Base-by-base conservation (phyloP, 2,329 filamentous ascomycete species). In the Epichloe typhina region DNA sequence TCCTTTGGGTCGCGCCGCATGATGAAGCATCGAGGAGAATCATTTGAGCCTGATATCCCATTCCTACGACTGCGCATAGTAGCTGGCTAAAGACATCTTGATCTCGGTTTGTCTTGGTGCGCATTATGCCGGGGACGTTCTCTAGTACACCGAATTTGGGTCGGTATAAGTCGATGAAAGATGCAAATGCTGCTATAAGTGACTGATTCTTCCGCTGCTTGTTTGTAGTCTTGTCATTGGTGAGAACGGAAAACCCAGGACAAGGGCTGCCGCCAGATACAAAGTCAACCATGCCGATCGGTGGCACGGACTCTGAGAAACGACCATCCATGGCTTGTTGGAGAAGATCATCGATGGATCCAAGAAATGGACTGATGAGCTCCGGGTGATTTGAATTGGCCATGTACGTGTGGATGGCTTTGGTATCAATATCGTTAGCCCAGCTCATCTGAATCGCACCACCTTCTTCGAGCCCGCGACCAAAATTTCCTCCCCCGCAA, bases 401-500 rank as follows among this genome's bases (percentile, higher is more conserved):
- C 64, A 80, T 77, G 55, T 88, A 87, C 0, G 84, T 86, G 48
- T 88, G 82, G 0, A 90, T 75, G 0, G 87, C 84, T 5, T 71
- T 66, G 0, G 67, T 57, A 51, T 75, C 77, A 52, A 79, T 78
- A 58, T 94, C 88, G 26, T 90, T 82, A 0, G 79, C 80, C 70
- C 79, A 84, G 3, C 72, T 69, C 62, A 85, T 84, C 26, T 80
- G 62, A 0, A 89, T 72, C 0, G 72, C 80, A 0, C 81, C 80
- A 1, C 79, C 79, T 49, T 89, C 85, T 62, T 89, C 86, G 0
- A 94, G 69, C 0, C 86, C 87, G 33, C 84, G 74, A 5, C 86
- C 87, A 48, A 93, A 80, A 49, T 83, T 88, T 0, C 88, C 87
- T 17, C 84, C 83, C 1, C 88, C 88, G 56, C 83, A 88, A 59